Percentiles rank a stretch among this genome's conserved stretches.
Conservation (phyloP, 352 stramenopile genomes). For the Globisporangium megalacanthum region DNA sequence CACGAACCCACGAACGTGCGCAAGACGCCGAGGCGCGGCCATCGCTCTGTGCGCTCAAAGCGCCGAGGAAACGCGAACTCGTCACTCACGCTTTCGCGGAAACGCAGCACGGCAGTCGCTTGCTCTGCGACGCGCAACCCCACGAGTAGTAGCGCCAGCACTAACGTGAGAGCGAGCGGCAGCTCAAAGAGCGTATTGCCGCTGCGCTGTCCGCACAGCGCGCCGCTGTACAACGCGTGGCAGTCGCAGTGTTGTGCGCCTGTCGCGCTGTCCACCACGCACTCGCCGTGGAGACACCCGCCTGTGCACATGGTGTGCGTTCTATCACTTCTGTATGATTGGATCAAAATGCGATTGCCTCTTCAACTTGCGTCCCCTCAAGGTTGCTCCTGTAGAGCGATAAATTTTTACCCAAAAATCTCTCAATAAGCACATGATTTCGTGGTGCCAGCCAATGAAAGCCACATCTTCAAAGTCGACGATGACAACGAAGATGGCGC, state of each 20-base stretch:
- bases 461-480: no score
- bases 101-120: conserved; percentile 25
- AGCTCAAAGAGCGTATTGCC: conserved; percentile 48
- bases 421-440: no score
- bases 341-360: no score
- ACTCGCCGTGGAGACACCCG: conserved; percentile 48
- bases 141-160: conserved; percentile 33
- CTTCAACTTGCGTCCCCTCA: background rate
- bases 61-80: conserved; percentile 39
- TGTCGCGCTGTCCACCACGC: conserved; percentile 14
- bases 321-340: no score
- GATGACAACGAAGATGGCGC: background rate
- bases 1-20: conserved; percentile 27
- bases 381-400: background rate
- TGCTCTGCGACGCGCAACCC: conserved; percentile 23
- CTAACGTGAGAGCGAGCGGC: conserved; percentile 28
- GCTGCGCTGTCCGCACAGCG: conserved; percentile 36
- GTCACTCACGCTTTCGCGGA: conserved; percentile 23
- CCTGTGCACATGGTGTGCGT: background rate
- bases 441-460: no score
- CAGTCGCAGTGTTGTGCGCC: conserved; percentile 29
- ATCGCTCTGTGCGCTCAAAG: conserved; percentile 3
- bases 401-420: no score
- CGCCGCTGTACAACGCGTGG: conserved; percentile 36
- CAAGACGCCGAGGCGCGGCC: background rate